Evolutionary conservation across 345 rosid species (phyloP), one percentile per base, ranked within the genome.

Genomic region (Linum trigynum): DNA sequence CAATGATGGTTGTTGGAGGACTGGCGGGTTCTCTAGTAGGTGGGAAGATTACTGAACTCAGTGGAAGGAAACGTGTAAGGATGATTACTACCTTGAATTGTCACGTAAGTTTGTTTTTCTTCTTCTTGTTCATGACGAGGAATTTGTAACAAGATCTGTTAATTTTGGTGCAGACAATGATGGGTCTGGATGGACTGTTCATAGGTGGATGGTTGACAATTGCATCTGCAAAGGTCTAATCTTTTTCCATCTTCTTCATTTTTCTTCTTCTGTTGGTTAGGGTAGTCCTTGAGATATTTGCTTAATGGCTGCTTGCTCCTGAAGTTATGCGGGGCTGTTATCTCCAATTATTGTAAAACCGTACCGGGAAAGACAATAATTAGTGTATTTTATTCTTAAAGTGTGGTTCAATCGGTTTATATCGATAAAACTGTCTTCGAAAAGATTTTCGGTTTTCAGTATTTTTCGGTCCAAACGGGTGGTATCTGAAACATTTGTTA

Each of bases 161-260:
- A 38, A 10, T 59, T 3, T 7, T 1, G 32, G 32, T 23, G 15
- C 80, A 81, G 87, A 80, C 83, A 15, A 79, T 81, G 83, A 73
- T 83, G 68, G 40, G 75, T 58, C 50, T 81, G 45, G 73, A 80
- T 7, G 45, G 77, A 41, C 68, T 79, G 37, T 75, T 81, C 73
- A 75, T 73, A 37, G 74, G 61, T 14, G 87, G 85, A 48, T 83
- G 85, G 85, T 35, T 81, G 38, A 55, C 73, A 61, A 81, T 83
- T 45, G 76, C 63, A 57, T 40, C 72, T 5, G 48, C 80, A 39
- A 65, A 61, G 61, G 87, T 77, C 57, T 16, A 23, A 23, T 23
- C 32, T 23, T 39, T 65, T 62, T 12, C 48, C 11, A 4, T 8
- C 4, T 38, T 5, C 2, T 35, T 8, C 11, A 23, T 23, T 23